These are phyloP conservation scores for Fusarium nanum DNA, from an alignment of 2,329 filamentous ascomycete species.

Conservation along the genomic window DNA sequence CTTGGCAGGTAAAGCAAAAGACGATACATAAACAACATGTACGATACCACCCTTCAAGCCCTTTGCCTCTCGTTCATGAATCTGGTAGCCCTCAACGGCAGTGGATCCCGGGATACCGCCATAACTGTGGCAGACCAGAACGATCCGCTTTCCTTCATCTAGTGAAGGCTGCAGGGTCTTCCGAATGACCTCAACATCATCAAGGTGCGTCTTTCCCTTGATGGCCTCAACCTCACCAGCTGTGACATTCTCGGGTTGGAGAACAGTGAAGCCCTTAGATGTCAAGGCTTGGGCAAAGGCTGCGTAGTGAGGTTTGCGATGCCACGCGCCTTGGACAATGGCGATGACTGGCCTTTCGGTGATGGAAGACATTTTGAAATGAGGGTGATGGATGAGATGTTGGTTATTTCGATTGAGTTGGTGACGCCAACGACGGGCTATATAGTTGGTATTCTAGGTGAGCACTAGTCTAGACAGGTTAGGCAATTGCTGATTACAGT, in stretches of 20 bases:
- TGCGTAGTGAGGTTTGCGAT: constrained; percentile 17
- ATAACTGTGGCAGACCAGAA: constrained; percentile 42
- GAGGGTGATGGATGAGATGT: background rate
- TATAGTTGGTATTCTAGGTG: background rate
- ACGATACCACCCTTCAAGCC: constrained; percentile 48
- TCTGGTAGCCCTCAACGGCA: constrained; percentile 41
- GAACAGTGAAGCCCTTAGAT: constrained; percentile 3
- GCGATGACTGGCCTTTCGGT: constrained; percentile 6
- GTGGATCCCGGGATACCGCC: constrained; percentile 49
- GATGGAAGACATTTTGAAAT: background rate
- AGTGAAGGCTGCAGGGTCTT: background rate
- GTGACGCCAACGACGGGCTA: background rate
- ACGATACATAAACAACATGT: constrained; percentile 45
- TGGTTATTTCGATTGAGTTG: background rate
- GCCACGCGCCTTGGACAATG: constrained; percentile 25
- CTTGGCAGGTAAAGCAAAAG: constrained; percentile 40
- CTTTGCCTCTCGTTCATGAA: constrained; percentile 41
- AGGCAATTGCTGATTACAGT: background rate
- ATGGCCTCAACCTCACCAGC: background rate
- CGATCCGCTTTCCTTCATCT: background rate
- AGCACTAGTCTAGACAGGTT: background rate
- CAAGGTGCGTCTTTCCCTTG: constrained; percentile 6
- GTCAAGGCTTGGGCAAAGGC: background rate
- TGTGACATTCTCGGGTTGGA: background rate
- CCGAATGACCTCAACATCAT: constrained; percentile 15